Evolutionary conservation across 2,329 filamentous ascomycete species (phyloP).

Genomic region (Septoria petroselini): DNA sequence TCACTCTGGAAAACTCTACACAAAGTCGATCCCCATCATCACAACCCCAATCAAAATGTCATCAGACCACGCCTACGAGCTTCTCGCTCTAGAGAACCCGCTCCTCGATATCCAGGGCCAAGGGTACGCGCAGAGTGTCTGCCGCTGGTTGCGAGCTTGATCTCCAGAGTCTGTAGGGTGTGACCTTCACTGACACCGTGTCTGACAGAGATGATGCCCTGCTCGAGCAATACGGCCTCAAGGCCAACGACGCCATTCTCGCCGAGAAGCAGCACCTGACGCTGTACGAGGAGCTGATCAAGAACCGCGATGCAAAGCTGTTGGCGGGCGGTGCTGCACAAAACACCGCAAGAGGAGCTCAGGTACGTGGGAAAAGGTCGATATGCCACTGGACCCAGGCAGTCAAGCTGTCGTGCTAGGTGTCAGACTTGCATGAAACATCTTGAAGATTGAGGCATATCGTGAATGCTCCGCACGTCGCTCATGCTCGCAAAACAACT

Average conservation of each 20-base stretch:
- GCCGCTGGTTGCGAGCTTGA: neutral
- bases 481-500: too few species aligned
- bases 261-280: slow-evolving; percentile 85
- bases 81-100: slow-evolving; percentile 95
- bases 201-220: slow-evolving; percentile 69
- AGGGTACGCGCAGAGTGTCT: slow-evolving; percentile 48
- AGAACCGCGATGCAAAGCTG: slow-evolving; percentile 88
- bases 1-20: too few species aligned
- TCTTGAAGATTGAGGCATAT: too few species aligned
- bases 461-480: too few species aligned
- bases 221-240: slow-evolving; percentile 87
- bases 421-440: too few species aligned
- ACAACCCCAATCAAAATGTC: slow-evolving; percentile 2
- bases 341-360: slow-evolving; percentile 93
- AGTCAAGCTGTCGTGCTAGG: too few species aligned
- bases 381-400: neutral
- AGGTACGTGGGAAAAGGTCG: slow-evolving; percentile 47
- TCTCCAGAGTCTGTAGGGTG: neutral
- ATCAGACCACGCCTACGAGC: slow-evolving; percentile 65
- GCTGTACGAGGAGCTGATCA: slow-evolving; percentile 89
- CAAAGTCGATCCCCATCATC: neutral
- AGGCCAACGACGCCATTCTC: slow-evolving; percentile 96
- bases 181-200: neutral
- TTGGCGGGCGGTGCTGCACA: slow-evolving; percentile 95
- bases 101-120: slow-evolving; percentile 93